Evolutionary conservation across 1,139 yeast genomes (phyloP), one percentile per base, ranked within the genome.

Genomic region (Scheffersomyces titani): DNA sequence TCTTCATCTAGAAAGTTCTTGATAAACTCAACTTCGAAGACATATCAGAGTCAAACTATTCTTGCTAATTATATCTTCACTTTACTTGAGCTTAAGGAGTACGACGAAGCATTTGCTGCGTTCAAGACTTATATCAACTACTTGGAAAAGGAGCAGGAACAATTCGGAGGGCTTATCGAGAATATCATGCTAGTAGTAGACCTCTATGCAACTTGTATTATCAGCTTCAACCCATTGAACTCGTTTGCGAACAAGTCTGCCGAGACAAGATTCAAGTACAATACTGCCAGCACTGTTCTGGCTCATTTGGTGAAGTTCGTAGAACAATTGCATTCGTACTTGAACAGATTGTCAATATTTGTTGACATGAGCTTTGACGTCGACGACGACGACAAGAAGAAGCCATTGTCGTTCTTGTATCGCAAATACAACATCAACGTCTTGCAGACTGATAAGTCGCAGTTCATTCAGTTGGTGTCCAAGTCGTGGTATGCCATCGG

Each of bases 81-180:
- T 0, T 69, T 79, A 54, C 64, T 79, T 22, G 78, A 75, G 46
- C 65, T 73, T 54, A 64, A 69, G 18, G 81, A 79, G 61, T 75
- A 68, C 57, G 83, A 80, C 59, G 83, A 80, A 61, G 83, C 83
- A 0, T 69, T 75, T 55, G 80, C 80, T 5, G 82, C 80, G 0
- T 75, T 79, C 57, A 73, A 72, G 44, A 78, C 83, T 0, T 78
- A 72, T 57, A 63, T 70, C 5, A 65, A 65, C 45, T 80, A 80
- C 60, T 57, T 75, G 18, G 72, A 73, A 22, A 76, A 72, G 51
- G 79, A 76, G 24, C 70, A 73, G 58, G 71, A 71, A 50, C 78
- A 76, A 48, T 65, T 70, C 51, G 67, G 68, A 19, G 81, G 82
- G 1, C 53, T 62, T 19, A 66, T 76, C 45, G 67, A 68, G 20